phyloP scores from a whole-genome alignment of 140 eudicot species.

The Senecio squalidus region DNA sequence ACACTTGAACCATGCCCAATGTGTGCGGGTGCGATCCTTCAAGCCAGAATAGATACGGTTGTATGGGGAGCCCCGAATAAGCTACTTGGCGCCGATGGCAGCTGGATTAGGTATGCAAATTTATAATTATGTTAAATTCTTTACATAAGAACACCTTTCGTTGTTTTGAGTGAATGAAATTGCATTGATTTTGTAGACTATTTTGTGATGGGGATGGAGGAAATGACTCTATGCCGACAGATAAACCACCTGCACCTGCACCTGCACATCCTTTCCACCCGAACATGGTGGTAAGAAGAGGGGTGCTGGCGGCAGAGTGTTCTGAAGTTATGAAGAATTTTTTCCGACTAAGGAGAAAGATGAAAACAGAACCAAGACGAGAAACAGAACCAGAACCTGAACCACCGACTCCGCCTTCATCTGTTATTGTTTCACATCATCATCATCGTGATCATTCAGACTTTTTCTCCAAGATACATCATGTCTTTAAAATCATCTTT shows the following conservation, averaged over 20 bases:
- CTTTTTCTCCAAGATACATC: conserved; percentile 57
- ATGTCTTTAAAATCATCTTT: conserved; percentile 51
- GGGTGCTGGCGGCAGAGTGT: conserved; percentile 68
- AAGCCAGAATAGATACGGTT: conserved; percentile 71
- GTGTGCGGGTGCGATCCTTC: conserved; percentile 97
- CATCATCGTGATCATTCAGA: conserved; percentile 28
- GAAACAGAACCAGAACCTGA: conserved; percentile 27
- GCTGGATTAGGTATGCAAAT: conserved; percentile 80
- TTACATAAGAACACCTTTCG: not conserved
- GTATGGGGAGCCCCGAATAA: conserved; percentile 98
- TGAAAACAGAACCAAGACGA: conserved; percentile 34
- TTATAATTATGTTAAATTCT: no score
- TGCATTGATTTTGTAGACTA: conserved; percentile 40
- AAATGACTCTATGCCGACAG: conserved; percentile 24
- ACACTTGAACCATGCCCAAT: conserved; percentile 75
- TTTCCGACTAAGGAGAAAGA: conserved; percentile 59
- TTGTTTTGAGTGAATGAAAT: not conserved
- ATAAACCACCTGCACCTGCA: conserved; percentile 57
- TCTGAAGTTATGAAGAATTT: conserved; percentile 70
- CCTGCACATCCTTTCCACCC: conserved; percentile 89
- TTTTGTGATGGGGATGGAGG: conserved; percentile 51
- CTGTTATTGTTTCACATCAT: conserved; percentile 43
- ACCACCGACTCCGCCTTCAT: conserved; percentile 33
- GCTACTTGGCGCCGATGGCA: conserved; percentile 94
- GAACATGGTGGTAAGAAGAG: conserved; percentile 60